Evolutionary conservation across 2,329 filamentous ascomycete genomes (phyloP).

Genomic region (Trichoderma sp.): DNA sequence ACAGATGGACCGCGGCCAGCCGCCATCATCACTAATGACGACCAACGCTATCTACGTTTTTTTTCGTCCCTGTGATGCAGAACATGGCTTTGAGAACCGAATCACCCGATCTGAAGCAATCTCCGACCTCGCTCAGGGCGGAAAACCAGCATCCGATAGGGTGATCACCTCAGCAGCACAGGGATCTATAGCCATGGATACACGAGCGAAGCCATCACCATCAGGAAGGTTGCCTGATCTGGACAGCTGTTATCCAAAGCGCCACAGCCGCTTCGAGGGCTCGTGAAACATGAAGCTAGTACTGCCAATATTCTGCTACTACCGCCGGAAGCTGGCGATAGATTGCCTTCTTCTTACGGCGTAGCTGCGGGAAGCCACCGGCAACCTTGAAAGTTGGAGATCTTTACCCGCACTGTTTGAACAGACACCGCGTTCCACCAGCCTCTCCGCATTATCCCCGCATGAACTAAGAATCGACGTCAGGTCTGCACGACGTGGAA

Average conservation of each 20-base stretch:
- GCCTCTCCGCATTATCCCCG: slow-evolving; percentile 28
- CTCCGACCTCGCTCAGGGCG: slow-evolving; percentile 18
- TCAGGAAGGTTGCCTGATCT: slow-evolving; percentile 10
- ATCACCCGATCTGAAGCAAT: slow-evolving; percentile 17
- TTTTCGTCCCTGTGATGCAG: slow-evolving; percentile 12
- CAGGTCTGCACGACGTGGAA: neutral
- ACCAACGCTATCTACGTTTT: neutral
- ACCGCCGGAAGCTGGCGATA: slow-evolving; percentile 7
- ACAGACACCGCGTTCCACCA: slow-evolving; percentile 29
- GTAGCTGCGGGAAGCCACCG: slow-evolving; percentile 21
- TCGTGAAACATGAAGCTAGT: slow-evolving; percentile 5
- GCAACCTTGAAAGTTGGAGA: slow-evolving; percentile 1
- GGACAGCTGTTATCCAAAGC: neutral
- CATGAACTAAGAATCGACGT: slow-evolving; percentile 1
- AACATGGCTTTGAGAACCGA: slow-evolving; percentile 7
- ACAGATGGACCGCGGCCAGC: neutral
- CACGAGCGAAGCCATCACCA: neutral
- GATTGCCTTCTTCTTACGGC: slow-evolving; percentile 22
- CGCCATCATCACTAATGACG: neutral
- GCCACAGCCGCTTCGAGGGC: neutral
- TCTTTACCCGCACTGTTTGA: slow-evolving; percentile 16
- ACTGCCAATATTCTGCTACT: neutral
- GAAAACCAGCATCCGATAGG: neutral
- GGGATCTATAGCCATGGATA: neutral
- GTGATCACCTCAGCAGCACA: neutral